A percentile compares a stretch with the other conserved stretches of the same genome.
Evolutionary conservation across 768 basidiomycete species (phyloP).

Genomic region (Austroboletus festivus): DNA sequence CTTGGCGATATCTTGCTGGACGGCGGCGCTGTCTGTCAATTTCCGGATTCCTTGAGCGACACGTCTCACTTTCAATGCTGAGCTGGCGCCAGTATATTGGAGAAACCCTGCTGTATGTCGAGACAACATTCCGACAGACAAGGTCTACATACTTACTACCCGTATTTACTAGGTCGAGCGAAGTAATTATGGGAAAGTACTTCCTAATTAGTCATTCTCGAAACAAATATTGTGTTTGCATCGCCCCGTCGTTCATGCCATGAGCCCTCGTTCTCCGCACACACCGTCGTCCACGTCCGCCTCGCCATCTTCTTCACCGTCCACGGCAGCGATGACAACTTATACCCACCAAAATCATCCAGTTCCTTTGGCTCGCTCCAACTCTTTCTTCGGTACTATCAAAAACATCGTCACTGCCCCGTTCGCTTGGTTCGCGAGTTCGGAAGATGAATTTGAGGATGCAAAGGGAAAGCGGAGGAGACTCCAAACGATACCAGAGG

Average conservation of each 20-base stretch:
- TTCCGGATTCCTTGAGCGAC: not conserved
- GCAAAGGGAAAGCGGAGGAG: conserved; percentile 56
- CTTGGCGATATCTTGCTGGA: not conserved
- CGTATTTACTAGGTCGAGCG: not conserved
- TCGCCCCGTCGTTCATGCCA: conserved; percentile 3
- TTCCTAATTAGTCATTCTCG: conserved; percentile 12
- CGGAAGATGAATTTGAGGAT: conserved; percentile 49
- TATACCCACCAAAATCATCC: conserved; percentile 30
- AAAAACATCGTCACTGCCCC: conserved; percentile 67
- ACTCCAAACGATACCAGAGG: conserved; percentile 27
- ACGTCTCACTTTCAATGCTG: conserved; percentile 1
- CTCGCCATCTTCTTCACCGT: conserved; percentile 17
- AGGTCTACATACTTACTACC: too few relatives aligned
- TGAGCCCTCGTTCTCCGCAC: conserved; percentile 20
- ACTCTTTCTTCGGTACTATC: conserved; percentile 59
- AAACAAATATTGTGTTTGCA: conserved; percentile 25
- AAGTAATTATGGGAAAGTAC: conserved; percentile 5
- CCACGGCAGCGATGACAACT: conserved; percentile 25
- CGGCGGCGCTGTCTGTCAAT: conserved; percentile 9
- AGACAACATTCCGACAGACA: conserved; percentile 25
- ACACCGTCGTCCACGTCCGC: conserved; percentile 20
- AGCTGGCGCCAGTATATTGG: not conserved
- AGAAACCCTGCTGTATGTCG: conserved; percentile 7
- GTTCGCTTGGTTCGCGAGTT: conserved; percentile 50
- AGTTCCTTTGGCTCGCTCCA: conserved; percentile 46